phyloP scores from a whole-genome alignment of 208 protist species.

The Entamoeba histolytica region DNA sequence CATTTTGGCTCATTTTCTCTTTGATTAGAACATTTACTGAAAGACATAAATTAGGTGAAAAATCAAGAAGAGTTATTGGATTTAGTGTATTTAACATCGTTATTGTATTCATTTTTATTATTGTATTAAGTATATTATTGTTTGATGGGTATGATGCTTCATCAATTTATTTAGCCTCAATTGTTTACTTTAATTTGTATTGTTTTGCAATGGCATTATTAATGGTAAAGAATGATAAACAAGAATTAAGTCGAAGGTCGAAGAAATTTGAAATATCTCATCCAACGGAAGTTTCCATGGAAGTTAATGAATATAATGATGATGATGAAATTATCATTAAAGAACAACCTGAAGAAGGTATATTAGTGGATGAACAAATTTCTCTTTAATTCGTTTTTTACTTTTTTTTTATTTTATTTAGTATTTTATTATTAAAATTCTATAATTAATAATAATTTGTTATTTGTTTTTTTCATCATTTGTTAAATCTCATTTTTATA shows the following conservation, averaged over 20 bases:
- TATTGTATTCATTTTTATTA: not conserved
- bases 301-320: not conserved
- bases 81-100: not conserved
- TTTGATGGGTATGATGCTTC: not conserved
- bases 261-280: not conserved
- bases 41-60: not conserved
- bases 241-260: not conserved
- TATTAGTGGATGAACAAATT: not conserved
- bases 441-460: too few species aligned
- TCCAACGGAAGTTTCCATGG: not conserved
- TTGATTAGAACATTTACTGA: not conserved
- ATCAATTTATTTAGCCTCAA: not conserved
- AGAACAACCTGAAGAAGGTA: not conserved
- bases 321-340: not conserved
- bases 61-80: not conserved
- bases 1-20: not conserved
- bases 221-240: not conserved
- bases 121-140: not conserved
- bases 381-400: not conserved
- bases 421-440: too few species aligned
- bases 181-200: not conserved
- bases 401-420: too few species aligned
- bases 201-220: not conserved
- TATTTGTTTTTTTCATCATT: too few species aligned
- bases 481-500: too few species aligned